Conservation (phyloP, 352 stramenopile species). For the Pythium guiyangense region DNA sequence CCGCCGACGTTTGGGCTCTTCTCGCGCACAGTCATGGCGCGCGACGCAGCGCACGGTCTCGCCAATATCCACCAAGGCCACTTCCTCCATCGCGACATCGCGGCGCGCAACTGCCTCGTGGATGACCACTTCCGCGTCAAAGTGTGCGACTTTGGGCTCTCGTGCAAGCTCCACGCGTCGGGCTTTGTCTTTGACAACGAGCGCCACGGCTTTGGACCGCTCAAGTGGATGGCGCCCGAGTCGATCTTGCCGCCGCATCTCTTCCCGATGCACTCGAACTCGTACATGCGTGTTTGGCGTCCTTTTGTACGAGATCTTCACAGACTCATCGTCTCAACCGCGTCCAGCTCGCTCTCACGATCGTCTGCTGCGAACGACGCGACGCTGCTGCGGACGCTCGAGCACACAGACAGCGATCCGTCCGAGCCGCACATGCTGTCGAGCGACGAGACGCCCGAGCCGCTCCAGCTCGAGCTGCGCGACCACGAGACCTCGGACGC, state of each 20-base stretch:
- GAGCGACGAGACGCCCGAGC: too few relatives aligned
- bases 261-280: conserved; percentile 65
- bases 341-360: too few relatives aligned
- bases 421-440: too few relatives aligned
- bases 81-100: conserved; percentile 67
- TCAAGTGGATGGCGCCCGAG: conserved; percentile 77
- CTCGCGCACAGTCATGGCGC: conserved; percentile 58
- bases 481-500: too few relatives aligned
- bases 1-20: conserved; percentile 43
- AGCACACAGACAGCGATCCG: too few relatives aligned
- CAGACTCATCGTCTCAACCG: too few relatives aligned
- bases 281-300: conserved; percentile 80
- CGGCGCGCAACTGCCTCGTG: too few relatives aligned
- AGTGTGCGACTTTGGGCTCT: conserved; percentile 68
- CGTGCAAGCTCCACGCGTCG: conserved; percentile 31
- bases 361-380: too few relatives aligned
- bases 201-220: conserved; percentile 48
- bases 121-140: conserved; percentile 62
- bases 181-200: conserved; percentile 50
- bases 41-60: conserved; percentile 59
- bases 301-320: too few relatives aligned
- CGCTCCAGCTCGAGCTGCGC: too few relatives aligned
- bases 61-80: conserved; percentile 58
- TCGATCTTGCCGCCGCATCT: conserved; percentile 58
- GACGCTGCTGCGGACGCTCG: too few relatives aligned